Base-by-base conservation (phyloP, 768 basidiomycete species). In the Postia placenta region DNA sequence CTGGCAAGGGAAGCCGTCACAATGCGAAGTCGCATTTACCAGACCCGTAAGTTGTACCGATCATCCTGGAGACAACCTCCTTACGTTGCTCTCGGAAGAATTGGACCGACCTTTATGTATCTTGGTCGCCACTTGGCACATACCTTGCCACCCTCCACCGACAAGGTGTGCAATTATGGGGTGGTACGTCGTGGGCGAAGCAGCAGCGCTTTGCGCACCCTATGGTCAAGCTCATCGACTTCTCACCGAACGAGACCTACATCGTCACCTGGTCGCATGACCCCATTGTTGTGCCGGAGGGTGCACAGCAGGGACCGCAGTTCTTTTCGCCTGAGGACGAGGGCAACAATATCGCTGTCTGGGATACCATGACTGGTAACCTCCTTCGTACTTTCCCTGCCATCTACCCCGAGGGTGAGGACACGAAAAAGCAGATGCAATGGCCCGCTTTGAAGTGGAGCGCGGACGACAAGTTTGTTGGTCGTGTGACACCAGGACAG, bases 381-480 rank as follows among this genome's bases (percentile, higher is more conserved):
- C 81, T 98, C 19, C 78, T 98, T 38, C 87, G 96, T 45, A 97
- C 94, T 1, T 98, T 99, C 70, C 78, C 80, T 30, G 79, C 86
- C 9, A 76, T 81, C 42, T 68, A 68, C 39, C 69, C 70, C 39
- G 84, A 83, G 47, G 77, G 71, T 54, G 87, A 85, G 23, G 69
- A 74, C 1, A 64, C 66, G 49, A 89, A 87, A 69, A 91, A 89
- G 61, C 87, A 86, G 63, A 85, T 91, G 80, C 83, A 81, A 56
- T 98, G 95, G 94, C 96, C 96, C 2, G 83, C 85, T 19, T 73
- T 99, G 56, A 97, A 96, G 73, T 99, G 95, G 94, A 94, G 91
- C 51, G 81, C 91, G 1, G 95, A 98, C 67, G 96, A 98, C 68
- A 87, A 91, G 67, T 98, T 81, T 66, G 88, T 93, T 56, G 96